Evolutionary conservation across 306 rosid species (phyloP), one percentile per base, ranked within the genome.

Genomic region (Rubus parviflorus): DNA sequence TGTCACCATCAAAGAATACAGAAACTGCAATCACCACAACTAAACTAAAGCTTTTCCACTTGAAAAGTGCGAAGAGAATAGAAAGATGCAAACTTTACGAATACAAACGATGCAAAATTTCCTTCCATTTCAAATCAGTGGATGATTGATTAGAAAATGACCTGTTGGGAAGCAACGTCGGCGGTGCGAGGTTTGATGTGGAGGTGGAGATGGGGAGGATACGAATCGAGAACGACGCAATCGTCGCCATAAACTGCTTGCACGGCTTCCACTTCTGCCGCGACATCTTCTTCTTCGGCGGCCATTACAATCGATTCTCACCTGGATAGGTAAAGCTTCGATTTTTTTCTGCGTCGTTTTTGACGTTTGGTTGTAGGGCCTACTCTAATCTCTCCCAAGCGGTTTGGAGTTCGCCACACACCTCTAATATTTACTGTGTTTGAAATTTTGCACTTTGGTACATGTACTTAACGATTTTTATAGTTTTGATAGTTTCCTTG

Each of bases 121-220:
- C 35, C 2, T 30, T 30, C 35, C 35, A 2, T 30, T 30, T 30
- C 35, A 30, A 30, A 30, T 30, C 40, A 73, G 43, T 16, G 42
- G 35, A 23, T 4, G 48, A 63, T 52, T 3, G 37, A 62, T n/a
- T 12, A 40, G 38, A 30, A 46, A 45, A 23, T 7, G 45, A 92
- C 97, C 93, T 92, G 93, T 19, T 92, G 79, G 57, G 91, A 89
- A 69, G 91, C 80, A 73, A 90, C 91, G 77, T 93, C 90, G n/a
- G 94, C 96, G 79, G 96, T 90, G 85, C 94, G 89, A 61, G 97
- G 97, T 74, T 86, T 90, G 81, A 89, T 83, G 88, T 79, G 86
- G 76, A 93, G 73, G 66, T 80, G 92, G 42, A 93, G 84, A 78
- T 79, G 94, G 3, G 96, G 96, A 86, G 97, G 96, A 12, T 82